Percentiles rank a stretch among this genome's conserved stretches.
These are phyloP conservation scores for Filobasidium uniguttulatum DNA, from an alignment of 1,284 basidiomycete genomes.

Conservation along the genomic window DNA sequence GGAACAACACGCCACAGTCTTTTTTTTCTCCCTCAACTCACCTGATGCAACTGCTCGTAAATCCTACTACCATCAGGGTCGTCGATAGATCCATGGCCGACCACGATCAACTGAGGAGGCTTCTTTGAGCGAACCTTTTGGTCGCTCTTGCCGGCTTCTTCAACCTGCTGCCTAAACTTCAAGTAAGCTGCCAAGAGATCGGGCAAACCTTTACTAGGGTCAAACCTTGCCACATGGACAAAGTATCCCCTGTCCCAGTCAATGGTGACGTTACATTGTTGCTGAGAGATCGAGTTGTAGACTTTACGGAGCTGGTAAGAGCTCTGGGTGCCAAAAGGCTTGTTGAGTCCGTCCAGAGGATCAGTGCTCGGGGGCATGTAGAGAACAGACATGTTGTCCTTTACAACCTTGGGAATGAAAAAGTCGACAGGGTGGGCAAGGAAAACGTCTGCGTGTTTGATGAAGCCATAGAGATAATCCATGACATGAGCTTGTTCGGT, in stretches of 20 bases:
- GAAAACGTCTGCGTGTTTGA: slow-evolving; percentile 68
- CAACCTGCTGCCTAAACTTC: slow-evolving; percentile 54
- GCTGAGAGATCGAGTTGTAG: slow-evolving; percentile 24
- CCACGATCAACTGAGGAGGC: slow-evolving; percentile 49
- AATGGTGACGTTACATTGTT: slow-evolving; percentile 43
- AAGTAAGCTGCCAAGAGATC: slow-evolving; percentile 52
- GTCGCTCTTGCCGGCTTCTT: slow-evolving; percentile 21
- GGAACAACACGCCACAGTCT: neutral
- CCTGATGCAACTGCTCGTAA: slow-evolving; percentile 59
- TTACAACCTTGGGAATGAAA: slow-evolving; percentile 71
- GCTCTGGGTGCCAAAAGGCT: slow-evolving; percentile 36
- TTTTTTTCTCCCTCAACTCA: slow-evolving; percentile 14
- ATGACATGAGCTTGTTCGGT: slow-evolving; percentile 76
- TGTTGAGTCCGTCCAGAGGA: slow-evolving; percentile 72
- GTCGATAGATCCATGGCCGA: slow-evolving; percentile 71
- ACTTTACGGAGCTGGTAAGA: slow-evolving; percentile 26
- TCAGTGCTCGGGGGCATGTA: slow-evolving; percentile 25
- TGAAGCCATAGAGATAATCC: slow-evolving; percentile 80
- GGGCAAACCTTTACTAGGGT: slow-evolving; percentile 50
- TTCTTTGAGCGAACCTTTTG: neutral
- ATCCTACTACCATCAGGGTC: slow-evolving; percentile 46
- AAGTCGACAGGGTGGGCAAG: slow-evolving; percentile 78
- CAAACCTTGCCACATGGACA: slow-evolving; percentile 68
- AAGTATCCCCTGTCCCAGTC: slow-evolving; percentile 67
- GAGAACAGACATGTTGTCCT: slow-evolving; percentile 34